Evolutionary conservation across 345 rosid species (phyloP).

Genomic region (Psidium friedrichsthalianum): DNA sequence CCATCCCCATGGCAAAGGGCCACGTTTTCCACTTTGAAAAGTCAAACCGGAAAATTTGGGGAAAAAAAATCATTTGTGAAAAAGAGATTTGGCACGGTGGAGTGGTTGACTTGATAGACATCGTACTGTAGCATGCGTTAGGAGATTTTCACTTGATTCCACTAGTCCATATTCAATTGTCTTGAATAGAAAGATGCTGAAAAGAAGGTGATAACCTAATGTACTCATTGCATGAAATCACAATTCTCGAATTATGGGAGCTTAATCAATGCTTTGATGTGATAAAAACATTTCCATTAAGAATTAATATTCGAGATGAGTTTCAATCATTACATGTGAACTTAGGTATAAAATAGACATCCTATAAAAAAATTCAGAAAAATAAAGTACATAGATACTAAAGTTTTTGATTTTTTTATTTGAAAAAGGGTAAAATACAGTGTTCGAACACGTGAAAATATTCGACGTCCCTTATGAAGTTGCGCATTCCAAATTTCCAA

Average conservation of each 20-base stretch:
- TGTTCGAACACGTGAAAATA: background rate
- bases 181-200: too few species aligned
- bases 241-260: background rate
- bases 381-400: too few species aligned
- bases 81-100: background rate
- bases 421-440: background rate
- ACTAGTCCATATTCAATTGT: background rate
- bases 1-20: background rate
- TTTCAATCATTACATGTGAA: background rate
- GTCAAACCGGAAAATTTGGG: background rate
- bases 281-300: background rate
- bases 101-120: background rate
- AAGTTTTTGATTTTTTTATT: background rate
- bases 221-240: background rate
- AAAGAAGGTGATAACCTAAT: too few species aligned
- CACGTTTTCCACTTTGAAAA: background rate
- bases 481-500: background rate
- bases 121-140: background rate
- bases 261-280: background rate
- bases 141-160: background rate
- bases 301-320: background rate
- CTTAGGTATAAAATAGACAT: background rate
- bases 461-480: rapidly evolving
- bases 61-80: background rate
- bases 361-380: background rate